Conservation (phyloP, 2,329 filamentous ascomycete species). For the Niveomyces coronatus region DNA sequence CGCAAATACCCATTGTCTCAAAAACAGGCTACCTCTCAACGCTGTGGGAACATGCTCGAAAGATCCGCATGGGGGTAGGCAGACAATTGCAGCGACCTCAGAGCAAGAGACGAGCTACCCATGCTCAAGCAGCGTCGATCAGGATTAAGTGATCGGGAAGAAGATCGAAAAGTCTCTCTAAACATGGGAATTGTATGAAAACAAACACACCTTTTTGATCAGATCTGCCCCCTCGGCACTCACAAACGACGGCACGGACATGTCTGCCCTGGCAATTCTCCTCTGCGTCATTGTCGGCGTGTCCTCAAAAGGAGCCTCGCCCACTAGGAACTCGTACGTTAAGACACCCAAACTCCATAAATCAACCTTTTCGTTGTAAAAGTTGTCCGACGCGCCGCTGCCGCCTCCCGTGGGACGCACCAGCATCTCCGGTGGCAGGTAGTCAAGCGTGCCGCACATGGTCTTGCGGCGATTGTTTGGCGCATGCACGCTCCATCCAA, state of each 20-base stretch:
- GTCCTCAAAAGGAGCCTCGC: conserved; percentile 95
- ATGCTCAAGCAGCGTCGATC: no score
- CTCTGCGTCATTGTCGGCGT: conserved; percentile 89
- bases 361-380: conserved; percentile 91
- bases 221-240: conserved; percentile 84
- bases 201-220: conserved; percentile 66
- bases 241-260: conserved; percentile 85
- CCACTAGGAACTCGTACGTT: conserved; percentile 92
- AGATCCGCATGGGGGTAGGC: no score
- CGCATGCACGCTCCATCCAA: conserved; percentile 96
- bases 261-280: conserved; percentile 79
- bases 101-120: not conserved
- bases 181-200: not conserved
- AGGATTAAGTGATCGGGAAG: no score
- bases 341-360: conserved; percentile 92
- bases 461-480: conserved; percentile 89
- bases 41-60: not conserved
- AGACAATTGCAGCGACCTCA: no score
- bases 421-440: conserved; percentile 96
- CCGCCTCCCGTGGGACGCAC: no score
- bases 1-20: no score
- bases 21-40: not conserved
- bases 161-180: not conserved
- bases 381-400: conserved; percentile 71
- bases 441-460: conserved; percentile 95